phyloP scores from a whole-genome alignment of 495 filamentous ascomycete species.

The Xylaria curta region DNA sequence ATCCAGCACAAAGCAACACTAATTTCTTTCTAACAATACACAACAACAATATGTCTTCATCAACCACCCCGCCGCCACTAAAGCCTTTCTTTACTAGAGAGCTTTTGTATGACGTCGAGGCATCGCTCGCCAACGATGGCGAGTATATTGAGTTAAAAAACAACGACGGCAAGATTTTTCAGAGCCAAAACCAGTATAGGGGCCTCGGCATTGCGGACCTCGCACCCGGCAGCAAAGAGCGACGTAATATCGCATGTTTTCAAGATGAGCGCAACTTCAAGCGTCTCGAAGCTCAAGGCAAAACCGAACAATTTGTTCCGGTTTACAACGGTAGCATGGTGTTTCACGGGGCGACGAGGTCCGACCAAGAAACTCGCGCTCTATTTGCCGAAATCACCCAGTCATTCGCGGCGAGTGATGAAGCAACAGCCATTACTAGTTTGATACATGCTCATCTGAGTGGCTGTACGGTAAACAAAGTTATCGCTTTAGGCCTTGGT shows the following conservation, averaged over 20 bases:
- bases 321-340: background rate
- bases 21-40: background rate
- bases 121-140: background rate
- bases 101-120: background rate
- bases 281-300: background rate
- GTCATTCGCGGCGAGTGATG: background rate
- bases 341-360: background rate
- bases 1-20: background rate
- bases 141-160: background rate
- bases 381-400: background rate
- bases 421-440: background rate
- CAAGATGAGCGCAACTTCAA: background rate
- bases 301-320: background rate
- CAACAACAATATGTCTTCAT: background rate
- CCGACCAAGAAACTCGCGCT: background rate
- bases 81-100: background rate
- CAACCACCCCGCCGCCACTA: background rate
- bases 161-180: background rate
- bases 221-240: background rate
- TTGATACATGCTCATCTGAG: background rate
- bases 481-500: conserved; percentile 16
- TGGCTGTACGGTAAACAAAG: conserved; percentile 3
- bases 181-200: background rate
- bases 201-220: background rate
- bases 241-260: background rate